A percentile compares a stretch with the other conserved stretches of the same genome.
Evolutionary conservation across 2,329 filamentous ascomycete genomes (phyloP).

Genomic region (Penicillium palitans): DNA sequence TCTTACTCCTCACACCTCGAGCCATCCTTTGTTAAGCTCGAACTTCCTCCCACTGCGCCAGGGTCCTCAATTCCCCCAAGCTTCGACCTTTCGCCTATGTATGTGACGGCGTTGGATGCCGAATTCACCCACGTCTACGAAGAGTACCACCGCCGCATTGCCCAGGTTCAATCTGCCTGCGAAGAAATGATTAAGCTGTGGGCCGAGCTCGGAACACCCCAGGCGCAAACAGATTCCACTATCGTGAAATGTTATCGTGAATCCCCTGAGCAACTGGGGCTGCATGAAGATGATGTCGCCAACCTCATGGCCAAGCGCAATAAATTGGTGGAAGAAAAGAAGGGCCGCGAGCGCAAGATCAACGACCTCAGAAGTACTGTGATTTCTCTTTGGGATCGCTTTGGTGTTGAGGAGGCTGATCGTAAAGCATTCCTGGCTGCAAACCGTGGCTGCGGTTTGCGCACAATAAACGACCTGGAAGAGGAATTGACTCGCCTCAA

Average conservation of each 20-base stretch:
- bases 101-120: conserved; percentile 79
- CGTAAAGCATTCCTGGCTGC: conserved; percentile 80
- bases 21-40: conserved; percentile 78
- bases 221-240: conserved; percentile 82
- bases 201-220: conserved; percentile 92
- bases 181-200: conserved; percentile 92
- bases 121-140: conserved; percentile 96
- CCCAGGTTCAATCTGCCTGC: conserved; percentile 69
- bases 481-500: conserved; percentile 84
- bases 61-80: conserved; percentile 74
- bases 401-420: conserved; percentile 79
- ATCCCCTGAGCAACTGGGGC: conserved; percentile 86
- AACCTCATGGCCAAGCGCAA: conserved; percentile 74
- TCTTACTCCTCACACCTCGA: conserved; percentile 97
- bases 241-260: conserved; percentile 91
- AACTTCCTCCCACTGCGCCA: conserved; percentile 77
- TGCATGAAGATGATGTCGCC: conserved; percentile 82
- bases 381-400: conserved; percentile 84
- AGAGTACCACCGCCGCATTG: conserved; percentile 84
- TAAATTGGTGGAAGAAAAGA: conserved; percentile 85
- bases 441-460: conserved; percentile 86
- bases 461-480: conserved; percentile 94
- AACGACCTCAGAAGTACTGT: conserved; percentile 74
- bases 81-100: conserved; percentile 90
- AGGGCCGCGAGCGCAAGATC: conserved; percentile 72